Conservation (phyloP, 2,329 filamentous ascomycete genomes). For the Talaromyces funiculosus region DNA sequence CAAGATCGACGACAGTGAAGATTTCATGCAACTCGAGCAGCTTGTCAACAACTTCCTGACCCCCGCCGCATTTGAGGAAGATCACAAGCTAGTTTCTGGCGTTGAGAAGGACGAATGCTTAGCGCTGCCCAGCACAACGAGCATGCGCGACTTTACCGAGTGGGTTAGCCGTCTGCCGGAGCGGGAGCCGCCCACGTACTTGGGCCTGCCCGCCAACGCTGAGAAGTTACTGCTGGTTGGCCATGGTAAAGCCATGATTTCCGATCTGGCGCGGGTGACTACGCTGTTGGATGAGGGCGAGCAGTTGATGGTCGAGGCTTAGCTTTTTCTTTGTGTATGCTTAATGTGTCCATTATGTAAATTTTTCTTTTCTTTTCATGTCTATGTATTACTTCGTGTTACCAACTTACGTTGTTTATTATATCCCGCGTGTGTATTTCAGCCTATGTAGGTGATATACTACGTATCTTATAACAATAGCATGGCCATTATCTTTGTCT, state of each 20-base stretch:
- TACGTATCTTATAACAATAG: background rate
- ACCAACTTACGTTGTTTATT: background rate
- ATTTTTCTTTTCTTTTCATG: background rate
- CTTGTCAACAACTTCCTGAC: constrained; percentile 77
- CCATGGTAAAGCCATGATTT: constrained; percentile 77
- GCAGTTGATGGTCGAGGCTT: constrained; percentile 69
- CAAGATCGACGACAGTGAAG: constrained; percentile 87
- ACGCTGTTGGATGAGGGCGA: constrained; percentile 91
- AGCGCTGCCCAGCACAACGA: constrained; percentile 71
- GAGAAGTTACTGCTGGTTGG: constrained; percentile 92
- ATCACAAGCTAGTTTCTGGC: constrained; percentile 78
- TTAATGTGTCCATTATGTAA: constrained; percentile 3
- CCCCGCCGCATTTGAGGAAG: constrained; percentile 82
- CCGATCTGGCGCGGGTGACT: constrained; percentile 76
- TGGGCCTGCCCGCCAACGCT: constrained; percentile 89
- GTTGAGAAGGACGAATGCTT: constrained; percentile 57
- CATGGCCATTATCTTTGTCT: background rate
- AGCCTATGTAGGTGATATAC: background rate
- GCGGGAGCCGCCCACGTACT: constrained; percentile 89
- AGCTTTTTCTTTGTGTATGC: constrained; percentile 12
- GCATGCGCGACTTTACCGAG: constrained; percentile 74
- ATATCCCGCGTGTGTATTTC: background rate
- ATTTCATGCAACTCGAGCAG: constrained; percentile 67
- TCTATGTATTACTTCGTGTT: background rate
- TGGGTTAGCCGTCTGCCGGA: constrained; percentile 94